Evolutionary conservation across 495 filamentous ascomycete species (phyloP), one percentile per base, ranked within the genome.

Genomic region (Aspergillus sclerotiicarbonarius): DNA sequence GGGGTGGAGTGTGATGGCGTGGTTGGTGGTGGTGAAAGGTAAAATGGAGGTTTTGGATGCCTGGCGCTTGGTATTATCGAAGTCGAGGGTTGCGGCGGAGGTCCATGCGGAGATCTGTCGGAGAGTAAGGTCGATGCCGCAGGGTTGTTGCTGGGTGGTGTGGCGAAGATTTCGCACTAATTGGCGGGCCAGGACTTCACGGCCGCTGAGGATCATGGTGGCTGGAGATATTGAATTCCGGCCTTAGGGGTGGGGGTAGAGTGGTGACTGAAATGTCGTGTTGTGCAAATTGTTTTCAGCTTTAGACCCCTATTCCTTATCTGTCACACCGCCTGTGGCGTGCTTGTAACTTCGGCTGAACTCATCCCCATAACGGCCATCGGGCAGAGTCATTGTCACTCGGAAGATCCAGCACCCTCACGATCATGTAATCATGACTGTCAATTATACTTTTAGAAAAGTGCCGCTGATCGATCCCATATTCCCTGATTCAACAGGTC

Each of bases 81-180:
- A 76, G 58, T 80, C 76, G 8, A 80, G 68, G n/a, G 50, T 70
- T 13, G 63, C 75, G 0, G 71, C 15, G 0, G 76, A 80, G 15
- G 64, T 72, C 70, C 71, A 78, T 52, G 35, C 44, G 1, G 64
- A 64, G 13, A 79, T 48, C n/a, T 58, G 65, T 4, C 58, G 65
- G 0, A 80, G 54, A 6, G 71, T 73, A 20, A 80, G 67, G 54
- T 80, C 75, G 41, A 79, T 59, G 8, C 76, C 73, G 56, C 76
- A 80, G 12, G 77, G 76, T 33, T 80, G 56, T 53, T 78, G 74
- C 19, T 69, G 70, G 54, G 54, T 13, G 37, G 49, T 46, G 4
- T 56, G 37, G 45, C 56, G 64, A 8, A 77, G 51, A 46, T 73
- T 73, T n/a, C 61, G 67, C 10, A 77, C 64, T 25, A 76, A 56